A percentile compares a stretch with the other conserved stretches of the same genome.
phyloP scores from a whole-genome alignment of 192 early-diverging fungal species.

The Paraglomus brasilianum region DNA sequence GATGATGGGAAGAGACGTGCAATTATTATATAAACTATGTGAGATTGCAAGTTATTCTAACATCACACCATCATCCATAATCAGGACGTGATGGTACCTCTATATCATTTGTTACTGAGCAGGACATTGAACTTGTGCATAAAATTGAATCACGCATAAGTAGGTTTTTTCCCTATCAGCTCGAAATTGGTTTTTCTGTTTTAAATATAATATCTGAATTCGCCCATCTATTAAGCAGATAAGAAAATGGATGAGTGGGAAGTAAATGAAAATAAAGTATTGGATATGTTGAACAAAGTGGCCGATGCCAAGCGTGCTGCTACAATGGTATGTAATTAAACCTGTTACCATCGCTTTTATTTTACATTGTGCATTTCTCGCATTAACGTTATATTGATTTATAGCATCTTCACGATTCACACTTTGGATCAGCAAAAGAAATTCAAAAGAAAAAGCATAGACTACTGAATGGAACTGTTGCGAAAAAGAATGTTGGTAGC shows the following conservation, averaged over 20 bases:
- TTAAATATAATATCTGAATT: background rate
- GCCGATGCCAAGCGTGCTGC: constrained; percentile 85
- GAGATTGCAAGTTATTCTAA: no score
- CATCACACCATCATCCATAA: background rate
- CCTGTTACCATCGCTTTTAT: constrained; percentile 2
- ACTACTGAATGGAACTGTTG: constrained; percentile 36
- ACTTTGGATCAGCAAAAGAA: constrained; percentile 53
- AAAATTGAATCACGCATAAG: constrained; percentile 87
- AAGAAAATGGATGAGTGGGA: constrained; percentile 77
- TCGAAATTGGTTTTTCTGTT: background rate
- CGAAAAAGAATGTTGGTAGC: no score
- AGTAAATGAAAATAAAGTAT: constrained; percentile 77
- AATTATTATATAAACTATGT: no score
- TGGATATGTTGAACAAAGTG: constrained; percentile 85
- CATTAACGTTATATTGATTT: background rate
- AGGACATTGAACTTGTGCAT: constrained; percentile 82
- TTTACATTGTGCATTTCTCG: background rate
- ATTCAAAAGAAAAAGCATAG: constrained; percentile 62
- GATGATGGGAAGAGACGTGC: no score
- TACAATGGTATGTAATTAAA: constrained; percentile 61
- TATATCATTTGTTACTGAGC: constrained; percentile 82
- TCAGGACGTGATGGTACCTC: constrained; percentile 74
- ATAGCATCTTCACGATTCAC: constrained; percentile 50
- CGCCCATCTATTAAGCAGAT: constrained; percentile 40
- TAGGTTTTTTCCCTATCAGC: constrained; percentile 33